Base-by-base conservation (phyloP, 2,329 filamentous ascomycete genomes). In the Xylaria sp. region DNA sequence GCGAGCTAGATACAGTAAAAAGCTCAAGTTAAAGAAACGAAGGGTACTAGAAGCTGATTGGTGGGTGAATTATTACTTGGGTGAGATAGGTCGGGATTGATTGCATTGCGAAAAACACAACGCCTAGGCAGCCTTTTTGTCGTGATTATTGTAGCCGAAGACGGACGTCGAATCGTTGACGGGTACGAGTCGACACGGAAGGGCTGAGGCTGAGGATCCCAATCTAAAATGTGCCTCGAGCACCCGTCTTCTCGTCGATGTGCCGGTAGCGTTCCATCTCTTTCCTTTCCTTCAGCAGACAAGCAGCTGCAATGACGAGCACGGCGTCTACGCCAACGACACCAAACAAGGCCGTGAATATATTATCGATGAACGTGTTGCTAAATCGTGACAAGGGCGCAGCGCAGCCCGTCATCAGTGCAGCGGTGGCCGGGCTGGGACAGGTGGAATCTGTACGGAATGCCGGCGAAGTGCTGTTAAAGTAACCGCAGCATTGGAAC, bases 401-500 rank as follows among this genome's bases (percentile, higher is more conserved):
- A 17, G 91, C 86, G 78, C 93, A 96, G 8, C 92, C 92, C 65
- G 86, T 85, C 77, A 90, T 86, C 42, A 92, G 84, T 14, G 90
- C 89, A 1, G 93, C 92, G 45, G 90, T 86, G 2, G 91, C 88
- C 6, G 91, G 88, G 76, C 89, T 92, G 9, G 88, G 85, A 79
- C 93, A 96, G 1, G 85, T 88, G 5, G 79, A 72, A 74, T 94
- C 90, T 64, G 87, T 88, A 71, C 93, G 84, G 78, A 94, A 95
- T 60, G 90, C 88, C 11, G 91, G 91, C 12, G 88, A 85, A 4
- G 89, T 91, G 78, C 86, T 88, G 81, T 94, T 93, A 73, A 87
- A 81, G 81, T 93, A 96, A 69, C 93, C 93, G 75, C 93, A 96
- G 87, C 93, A 96, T 74, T 88, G 78, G 78, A 95, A 94, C 89